Evolutionary conservation across 306 rosid genomes (phyloP).

Genomic region (Luffa acutangula): DNA sequence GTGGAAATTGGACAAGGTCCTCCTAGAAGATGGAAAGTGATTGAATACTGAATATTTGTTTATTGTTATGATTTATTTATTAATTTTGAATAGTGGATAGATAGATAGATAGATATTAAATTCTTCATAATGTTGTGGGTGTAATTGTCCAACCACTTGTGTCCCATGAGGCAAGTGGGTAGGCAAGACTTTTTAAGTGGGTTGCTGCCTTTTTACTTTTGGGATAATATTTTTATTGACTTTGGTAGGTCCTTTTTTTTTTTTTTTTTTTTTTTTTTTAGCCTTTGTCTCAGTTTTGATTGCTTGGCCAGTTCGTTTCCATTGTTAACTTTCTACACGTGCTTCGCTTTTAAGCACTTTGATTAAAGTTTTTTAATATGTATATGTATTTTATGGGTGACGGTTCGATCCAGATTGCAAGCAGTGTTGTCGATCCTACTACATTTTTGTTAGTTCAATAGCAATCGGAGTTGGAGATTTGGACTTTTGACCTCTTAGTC

Average conservation of each 20-base stretch:
- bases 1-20: neutral
- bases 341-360: neutral
- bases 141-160: neutral
- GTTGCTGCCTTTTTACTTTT: neutral
- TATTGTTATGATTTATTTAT: neutral
- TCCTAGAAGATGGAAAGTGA: neutral
- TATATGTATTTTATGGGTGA: too few species aligned
- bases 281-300: neutral
- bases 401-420: too few species aligned
- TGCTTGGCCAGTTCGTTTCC: neutral
- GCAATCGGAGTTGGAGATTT: too few species aligned
- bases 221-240: neutral
- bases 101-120: too few species aligned
- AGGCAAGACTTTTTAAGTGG: neutral
- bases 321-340: neutral
- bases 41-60: neutral
- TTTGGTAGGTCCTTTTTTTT: neutral
- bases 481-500: too few species aligned
- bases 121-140: neutral
- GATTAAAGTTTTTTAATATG: neutral
- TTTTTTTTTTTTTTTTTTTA: neutral
- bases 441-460: too few species aligned
- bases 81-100: neutral
- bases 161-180: neutral
- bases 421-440: too few species aligned